Base-by-base conservation (phyloP, 768 basidiomycete genomes). In the Scleroderma bovista region DNA sequence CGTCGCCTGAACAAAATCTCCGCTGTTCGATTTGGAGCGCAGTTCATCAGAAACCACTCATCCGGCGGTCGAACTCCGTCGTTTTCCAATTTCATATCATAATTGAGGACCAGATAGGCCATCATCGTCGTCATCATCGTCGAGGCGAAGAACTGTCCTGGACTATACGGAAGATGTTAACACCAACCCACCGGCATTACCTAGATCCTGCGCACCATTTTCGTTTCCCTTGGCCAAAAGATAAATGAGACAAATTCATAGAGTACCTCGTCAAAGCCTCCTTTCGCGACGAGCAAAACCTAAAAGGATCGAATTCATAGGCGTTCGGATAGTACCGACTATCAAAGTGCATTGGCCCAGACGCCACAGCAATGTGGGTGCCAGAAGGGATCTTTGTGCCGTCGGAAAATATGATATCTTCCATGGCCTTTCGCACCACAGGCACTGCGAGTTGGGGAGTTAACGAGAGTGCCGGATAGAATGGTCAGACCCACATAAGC, bases 121-220 rank as follows among this genome's bases (percentile, higher is more conserved):
- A 73, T 60, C 56, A 71, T 66, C 1, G 66, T 60, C 26, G 74
- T 75, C 59, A 75, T 59, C 58, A 64, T 57, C 22, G 66, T 65
- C 4, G 70, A 69, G 23, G 62, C 71, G 50, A 75, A 74, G 55
- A 72, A 73, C 10, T 74, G 65, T 4, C 74, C 73, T 3, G 73
- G 73, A 50, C 72, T 74, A 49, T 15, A 29, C n/a, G 6, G 20
- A 24, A 39, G 20, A 17, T 9, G 49, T 58, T 37, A 58, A 49
- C 32, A 36, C 17, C 16, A 36, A 15, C 43, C 26, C 36, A 36
- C n/a, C n/a, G n/a, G 34, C 22, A 47, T n/a, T 37, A 42, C 20
- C 29, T 12, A 26, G 26, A 44, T 19, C 13, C 44, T 33, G 60
- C 69, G 45, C 45, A 72, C 70, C 69, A 71, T 8, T 68, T 62